Conservation (phyloP, 192 early-diverging fungal genomes). For the Oehlia diaphana region DNA sequence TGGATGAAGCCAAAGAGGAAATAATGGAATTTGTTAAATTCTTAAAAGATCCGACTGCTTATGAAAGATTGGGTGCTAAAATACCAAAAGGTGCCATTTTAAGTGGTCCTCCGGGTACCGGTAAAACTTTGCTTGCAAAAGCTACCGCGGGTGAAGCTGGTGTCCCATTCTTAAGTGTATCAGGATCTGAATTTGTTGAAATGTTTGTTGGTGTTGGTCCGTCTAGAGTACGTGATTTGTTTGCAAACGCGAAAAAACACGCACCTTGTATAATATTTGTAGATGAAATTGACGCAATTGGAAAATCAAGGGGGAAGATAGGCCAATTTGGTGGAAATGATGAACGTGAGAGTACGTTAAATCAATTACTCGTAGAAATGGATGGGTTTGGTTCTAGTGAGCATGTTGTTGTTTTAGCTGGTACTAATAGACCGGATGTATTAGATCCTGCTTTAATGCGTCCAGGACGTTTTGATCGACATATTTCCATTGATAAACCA, state of each 20-base stretch:
- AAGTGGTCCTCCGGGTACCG: slow-evolving; percentile 91
- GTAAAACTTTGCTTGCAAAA: slow-evolving; percentile 98
- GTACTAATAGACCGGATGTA: slow-evolving; percentile 97
- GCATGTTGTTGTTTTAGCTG: slow-evolving; percentile 95
- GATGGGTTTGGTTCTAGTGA: slow-evolving; percentile 90
- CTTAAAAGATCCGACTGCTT: slow-evolving; percentile 88
- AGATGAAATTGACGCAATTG: slow-evolving; percentile 99
- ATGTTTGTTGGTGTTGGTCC: slow-evolving; percentile 99
- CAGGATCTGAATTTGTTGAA: slow-evolving; percentile 98
- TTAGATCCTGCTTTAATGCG: slow-evolving; percentile 94
- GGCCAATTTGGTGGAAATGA: slow-evolving; percentile 93
- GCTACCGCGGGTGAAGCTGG: slow-evolving; percentile 99
- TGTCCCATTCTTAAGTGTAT: slow-evolving; percentile 97
- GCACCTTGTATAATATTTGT: slow-evolving; percentile 99
- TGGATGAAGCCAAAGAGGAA: slow-evolving; percentile 99
- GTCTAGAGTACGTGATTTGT: slow-evolving; percentile 91
- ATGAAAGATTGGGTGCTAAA: slow-evolving; percentile 94
- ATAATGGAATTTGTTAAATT: slow-evolving; percentile 99
- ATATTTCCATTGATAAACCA: slow-evolving; percentile 94
- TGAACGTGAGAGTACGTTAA: slow-evolving; percentile 95
- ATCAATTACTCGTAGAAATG: slow-evolving; percentile 99
- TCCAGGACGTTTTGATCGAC: slow-evolving; percentile 98
- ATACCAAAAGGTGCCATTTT: slow-evolving; percentile 98
- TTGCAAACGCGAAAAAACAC: slow-evolving; percentile 96
- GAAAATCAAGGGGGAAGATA: slow-evolving; percentile 90